phyloP scores from a whole-genome alignment of 1,139 yeast genomes.

The Arxiozyma telluris region DNA sequence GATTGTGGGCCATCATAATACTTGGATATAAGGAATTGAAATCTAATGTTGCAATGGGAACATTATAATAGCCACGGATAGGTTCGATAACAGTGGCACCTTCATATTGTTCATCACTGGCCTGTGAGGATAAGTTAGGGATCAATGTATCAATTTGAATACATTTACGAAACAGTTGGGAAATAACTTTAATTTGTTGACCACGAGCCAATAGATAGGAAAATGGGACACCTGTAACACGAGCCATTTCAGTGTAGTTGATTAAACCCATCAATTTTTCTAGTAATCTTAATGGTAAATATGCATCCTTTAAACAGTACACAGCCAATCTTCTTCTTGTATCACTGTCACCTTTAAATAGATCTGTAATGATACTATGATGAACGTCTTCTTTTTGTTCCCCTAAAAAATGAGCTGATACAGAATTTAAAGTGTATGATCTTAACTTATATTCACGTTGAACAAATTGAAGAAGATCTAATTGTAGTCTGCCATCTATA shows the following conservation, averaged over 20 bases:
- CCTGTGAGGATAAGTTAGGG: conserved; percentile 83
- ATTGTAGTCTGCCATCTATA: conserved; percentile 92
- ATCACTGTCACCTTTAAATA: conserved; percentile 87
- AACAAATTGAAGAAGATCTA: conserved; percentile 84
- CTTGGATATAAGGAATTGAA: conserved; percentile 96
- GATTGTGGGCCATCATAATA: conserved; percentile 98
- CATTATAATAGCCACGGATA: conserved; percentile 86
- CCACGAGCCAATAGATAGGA: conserved; percentile 84
- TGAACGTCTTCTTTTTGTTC: conserved; percentile 99
- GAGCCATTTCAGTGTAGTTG: conserved; percentile 97
- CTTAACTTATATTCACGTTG: conserved; percentile 93
- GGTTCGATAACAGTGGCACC: conserved; percentile 99
- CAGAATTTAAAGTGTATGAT: conserved; percentile 91
- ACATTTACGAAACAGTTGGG: conserved; percentile 90
- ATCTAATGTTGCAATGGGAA: conserved; percentile 95
- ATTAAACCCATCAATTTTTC: conserved; percentile 95
- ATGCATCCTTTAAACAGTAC: conserved; percentile 94
- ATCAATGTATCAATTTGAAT: conserved; percentile 74
- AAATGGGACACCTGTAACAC: conserved; percentile 98
- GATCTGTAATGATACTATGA: conserved; percentile 88
- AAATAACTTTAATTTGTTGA: conserved; percentile 93
- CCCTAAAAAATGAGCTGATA: conserved; percentile 84
- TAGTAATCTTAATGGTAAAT: conserved; percentile 73
- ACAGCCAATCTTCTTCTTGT: conserved; percentile 93
- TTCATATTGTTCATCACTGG: conserved; percentile 82